Conservation (phyloP, 2,329 filamentous ascomycete genomes). For the Phaeosphaeriaceae sp. region DNA sequence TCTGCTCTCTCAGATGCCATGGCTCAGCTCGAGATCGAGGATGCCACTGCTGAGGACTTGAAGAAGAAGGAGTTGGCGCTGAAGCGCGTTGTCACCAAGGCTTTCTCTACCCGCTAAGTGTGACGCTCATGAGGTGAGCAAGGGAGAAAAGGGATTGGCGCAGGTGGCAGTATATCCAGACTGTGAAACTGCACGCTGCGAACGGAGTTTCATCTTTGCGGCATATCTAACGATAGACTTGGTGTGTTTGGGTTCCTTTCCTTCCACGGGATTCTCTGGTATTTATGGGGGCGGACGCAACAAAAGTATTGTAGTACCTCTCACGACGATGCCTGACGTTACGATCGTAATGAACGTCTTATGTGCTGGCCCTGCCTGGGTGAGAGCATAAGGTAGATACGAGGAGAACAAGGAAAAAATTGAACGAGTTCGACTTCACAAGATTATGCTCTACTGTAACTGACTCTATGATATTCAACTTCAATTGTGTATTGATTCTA, state of each 20-base stretch:
- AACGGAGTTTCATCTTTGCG: conserved; percentile 40
- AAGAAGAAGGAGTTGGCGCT: conserved; percentile 99
- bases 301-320: conserved; percentile 36
- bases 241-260: conserved; percentile 40
- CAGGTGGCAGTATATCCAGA: conserved; percentile 39
- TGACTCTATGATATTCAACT: no score
- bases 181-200: conserved; percentile 28
- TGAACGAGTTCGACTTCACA: conserved; percentile 15
- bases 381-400: conserved; percentile 15
- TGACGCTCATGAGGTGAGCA: conserved; percentile 16
- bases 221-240: conserved; percentile 44
- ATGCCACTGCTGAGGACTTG: conserved; percentile 87
- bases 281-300: conserved; percentile 25
- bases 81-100: conserved; percentile 98
- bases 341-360: conserved; percentile 33
- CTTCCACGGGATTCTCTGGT: conserved; percentile 31
- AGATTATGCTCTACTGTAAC: no score
- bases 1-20: conserved; percentile 95
- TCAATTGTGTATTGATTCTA: no score
- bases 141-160: conserved; percentile 24
- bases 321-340: conserved; percentile 39
- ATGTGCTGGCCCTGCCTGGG: conserved; percentile 21
- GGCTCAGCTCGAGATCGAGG: conserved; percentile 95
- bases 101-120: conserved; percentile 84
- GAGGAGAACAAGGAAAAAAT: conserved; percentile 24